Evolutionary conservation across 225 moss, liverwort and hornwort species (phyloP).

Genomic region (Pleurozium schreberi): DNA sequence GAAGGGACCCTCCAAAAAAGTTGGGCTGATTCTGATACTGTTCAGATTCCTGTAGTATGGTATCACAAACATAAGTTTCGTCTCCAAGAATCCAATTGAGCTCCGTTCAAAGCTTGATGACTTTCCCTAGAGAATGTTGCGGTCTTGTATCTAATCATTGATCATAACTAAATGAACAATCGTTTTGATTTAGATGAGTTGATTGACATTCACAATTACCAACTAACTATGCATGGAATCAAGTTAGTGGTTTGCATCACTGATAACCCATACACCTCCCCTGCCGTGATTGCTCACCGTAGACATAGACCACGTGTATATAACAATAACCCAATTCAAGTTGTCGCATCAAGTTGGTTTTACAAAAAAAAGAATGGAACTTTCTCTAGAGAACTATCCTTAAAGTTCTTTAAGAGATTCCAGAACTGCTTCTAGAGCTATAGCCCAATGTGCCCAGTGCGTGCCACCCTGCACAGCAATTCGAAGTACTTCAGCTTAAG

Average conservation of each 20-base stretch:
- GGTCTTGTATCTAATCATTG: background rate
- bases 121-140: background rate
- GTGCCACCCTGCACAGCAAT: slow-evolving; percentile 66
- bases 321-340: background rate
- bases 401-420: slow-evolving; percentile 36
- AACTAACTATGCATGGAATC: background rate
- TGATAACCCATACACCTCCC: background rate
- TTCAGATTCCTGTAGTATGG: background rate
- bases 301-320: background rate
- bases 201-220: background rate
- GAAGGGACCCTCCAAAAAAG: too few relatives aligned
- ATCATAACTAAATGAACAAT: background rate
- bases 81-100: background rate
- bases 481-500: background rate
- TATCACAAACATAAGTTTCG: background rate
- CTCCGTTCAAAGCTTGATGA: background rate
- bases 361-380: background rate
- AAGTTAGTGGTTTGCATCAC: background rate
- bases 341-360: background rate
- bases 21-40: background rate
- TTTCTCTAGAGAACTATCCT: background rate
- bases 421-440: slow-evolving; percentile 67
- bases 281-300: background rate
- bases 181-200: background rate
- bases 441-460: slow-evolving; percentile 93